These are phyloP conservation scores for Lepiota venenata DNA, from an alignment of 768 basidiomycete species.

Conservation along the genomic window DNA sequence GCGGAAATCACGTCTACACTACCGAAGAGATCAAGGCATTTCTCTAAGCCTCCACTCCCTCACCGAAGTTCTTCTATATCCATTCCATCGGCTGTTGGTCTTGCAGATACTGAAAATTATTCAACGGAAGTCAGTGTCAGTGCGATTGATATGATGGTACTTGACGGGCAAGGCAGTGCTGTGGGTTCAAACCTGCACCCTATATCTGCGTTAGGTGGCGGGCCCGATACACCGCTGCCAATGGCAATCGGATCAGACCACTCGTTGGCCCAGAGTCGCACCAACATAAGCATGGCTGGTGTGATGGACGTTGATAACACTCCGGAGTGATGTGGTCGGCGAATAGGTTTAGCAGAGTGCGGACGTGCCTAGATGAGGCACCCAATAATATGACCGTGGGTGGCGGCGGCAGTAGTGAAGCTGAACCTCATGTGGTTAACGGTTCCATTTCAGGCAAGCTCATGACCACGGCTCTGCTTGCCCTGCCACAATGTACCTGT, in stretches of 20 bases:
- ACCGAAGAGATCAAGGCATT: conserved; percentile 10
- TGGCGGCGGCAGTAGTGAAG: neutral
- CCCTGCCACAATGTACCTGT: neutral
- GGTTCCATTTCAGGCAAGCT: neutral
- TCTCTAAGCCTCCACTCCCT: conserved; percentile 9
- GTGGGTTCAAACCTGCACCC: too few species aligned
- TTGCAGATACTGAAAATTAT: neutral
- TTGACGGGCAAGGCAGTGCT: neutral
- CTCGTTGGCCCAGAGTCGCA: too few species aligned
- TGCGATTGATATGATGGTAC: neutral
- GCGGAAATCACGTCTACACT: neutral
- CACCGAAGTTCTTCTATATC: neutral
- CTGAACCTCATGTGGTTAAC: neutral
- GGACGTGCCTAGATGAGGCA: neutral
- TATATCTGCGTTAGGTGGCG: too few species aligned
- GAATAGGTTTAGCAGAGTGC: neutral
- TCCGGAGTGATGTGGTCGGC: neutral
- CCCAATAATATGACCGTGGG: too few species aligned
- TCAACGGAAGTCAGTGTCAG: neutral
- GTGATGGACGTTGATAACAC: conserved; percentile 1
- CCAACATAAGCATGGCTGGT: neutral
- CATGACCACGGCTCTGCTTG: neutral
- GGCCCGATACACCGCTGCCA: too few species aligned
- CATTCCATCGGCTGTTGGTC: neutral
- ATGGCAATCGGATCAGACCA: too few species aligned